Percentiles rank a stretch among this genome's conserved stretches.
Conservation (phyloP, 352 stramenopile species). For the Lagenidium giganteum region DNA sequence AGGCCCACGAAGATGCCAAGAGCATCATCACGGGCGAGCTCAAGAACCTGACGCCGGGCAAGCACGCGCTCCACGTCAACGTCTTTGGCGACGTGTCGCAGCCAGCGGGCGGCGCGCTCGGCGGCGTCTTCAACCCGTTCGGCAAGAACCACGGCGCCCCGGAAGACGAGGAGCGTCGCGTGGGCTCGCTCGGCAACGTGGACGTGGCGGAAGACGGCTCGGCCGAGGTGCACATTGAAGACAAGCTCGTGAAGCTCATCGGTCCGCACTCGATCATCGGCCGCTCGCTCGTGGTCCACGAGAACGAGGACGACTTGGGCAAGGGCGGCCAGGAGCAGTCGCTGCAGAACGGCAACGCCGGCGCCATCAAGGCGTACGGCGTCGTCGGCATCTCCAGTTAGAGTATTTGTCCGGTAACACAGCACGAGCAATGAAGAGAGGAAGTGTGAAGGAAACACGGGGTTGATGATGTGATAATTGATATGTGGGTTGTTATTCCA, state of each 20-base stretch:
- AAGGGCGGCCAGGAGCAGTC: constrained; percentile 96
- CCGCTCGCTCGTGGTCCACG: constrained; percentile 93
- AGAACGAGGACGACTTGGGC: constrained; percentile 95
- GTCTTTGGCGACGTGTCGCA: constrained; percentile 94
- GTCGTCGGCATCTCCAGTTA: constrained; percentile 91
- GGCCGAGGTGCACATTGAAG: constrained; percentile 90
- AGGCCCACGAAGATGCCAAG: constrained; percentile 85
- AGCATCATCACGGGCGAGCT: constrained; percentile 81
- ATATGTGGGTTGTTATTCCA: constrained; percentile 2
- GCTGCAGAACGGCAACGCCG: constrained; percentile 95
- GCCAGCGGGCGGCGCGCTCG: constrained; percentile 55
- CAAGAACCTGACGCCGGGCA: constrained; percentile 75
- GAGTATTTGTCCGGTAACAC: constrained; percentile 3
- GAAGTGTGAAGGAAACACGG: neutral
- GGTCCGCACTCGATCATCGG: constrained; percentile 98
- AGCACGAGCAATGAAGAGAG: neutral
- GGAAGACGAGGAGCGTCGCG: constrained; percentile 94
- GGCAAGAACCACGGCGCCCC: constrained; percentile 96
- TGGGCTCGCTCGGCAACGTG: constrained; percentile 93
- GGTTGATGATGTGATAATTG: no score
- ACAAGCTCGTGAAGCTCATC: constrained; percentile 96
- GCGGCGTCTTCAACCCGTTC: constrained; percentile 97
- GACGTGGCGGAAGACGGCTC: constrained; percentile 83
- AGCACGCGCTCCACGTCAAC: constrained; percentile 95
- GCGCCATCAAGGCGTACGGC: constrained; percentile 87